These are phyloP conservation scores for Nepenthes gracilis DNA, from an alignment of 148 eudicot species.

Conservation along the genomic window DNA sequence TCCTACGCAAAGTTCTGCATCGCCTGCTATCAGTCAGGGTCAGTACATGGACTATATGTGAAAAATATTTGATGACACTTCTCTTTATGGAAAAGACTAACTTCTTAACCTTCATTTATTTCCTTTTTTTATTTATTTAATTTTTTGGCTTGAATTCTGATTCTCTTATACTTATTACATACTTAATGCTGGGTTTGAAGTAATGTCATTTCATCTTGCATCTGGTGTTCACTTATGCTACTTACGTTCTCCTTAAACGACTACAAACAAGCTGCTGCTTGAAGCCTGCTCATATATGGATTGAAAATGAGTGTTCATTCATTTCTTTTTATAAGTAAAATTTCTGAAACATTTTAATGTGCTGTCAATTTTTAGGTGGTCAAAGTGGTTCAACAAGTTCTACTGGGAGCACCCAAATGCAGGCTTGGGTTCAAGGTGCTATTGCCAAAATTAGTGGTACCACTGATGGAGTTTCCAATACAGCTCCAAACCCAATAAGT, in stretches of 20 bases:
- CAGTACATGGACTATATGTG: slow-evolving; percentile 12
- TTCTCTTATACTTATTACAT: too few species aligned
- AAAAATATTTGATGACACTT: background rate
- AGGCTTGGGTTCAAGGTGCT: slow-evolving; percentile 99
- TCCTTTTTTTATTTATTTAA: background rate
- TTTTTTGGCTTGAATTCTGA: background rate
- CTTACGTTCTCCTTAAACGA: too few species aligned
- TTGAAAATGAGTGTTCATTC: background rate
- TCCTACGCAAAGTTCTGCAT: slow-evolving; percentile 72
- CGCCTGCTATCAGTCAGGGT: slow-evolving; percentile 82
- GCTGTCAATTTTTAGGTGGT: slow-evolving; percentile 33
- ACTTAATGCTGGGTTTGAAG: too few species aligned
- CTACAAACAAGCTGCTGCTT: too few species aligned
- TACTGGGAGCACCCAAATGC: slow-evolving; percentile 89
- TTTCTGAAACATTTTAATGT: background rate
- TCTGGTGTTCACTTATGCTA: too few species aligned
- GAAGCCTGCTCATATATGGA: background rate
- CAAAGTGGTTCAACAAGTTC: slow-evolving; percentile 80
- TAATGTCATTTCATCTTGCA: too few species aligned
- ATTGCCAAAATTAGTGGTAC: slow-evolving; percentile 96
- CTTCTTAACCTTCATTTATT: background rate
- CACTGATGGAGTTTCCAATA: slow-evolving; percentile 53
- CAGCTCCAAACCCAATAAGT: slow-evolving; percentile 63
- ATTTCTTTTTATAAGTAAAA: background rate
- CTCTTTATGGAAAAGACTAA: background rate